Conservation (phyloP, 202 grass and related monocot species). For the Thinopyrum obtusiflorum region DNA sequence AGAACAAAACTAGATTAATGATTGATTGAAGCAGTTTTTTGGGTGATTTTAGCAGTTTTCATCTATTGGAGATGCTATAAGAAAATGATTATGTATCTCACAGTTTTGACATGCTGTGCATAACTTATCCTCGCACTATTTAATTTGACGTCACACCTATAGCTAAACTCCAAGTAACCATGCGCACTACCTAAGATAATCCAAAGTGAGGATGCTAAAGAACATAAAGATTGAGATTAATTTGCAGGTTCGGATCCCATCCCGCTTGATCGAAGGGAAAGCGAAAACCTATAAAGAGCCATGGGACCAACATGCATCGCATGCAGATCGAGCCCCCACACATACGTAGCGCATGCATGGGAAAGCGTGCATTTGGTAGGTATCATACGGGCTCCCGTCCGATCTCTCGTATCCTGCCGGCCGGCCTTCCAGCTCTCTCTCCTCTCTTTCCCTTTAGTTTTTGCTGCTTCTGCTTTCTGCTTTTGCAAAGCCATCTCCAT, state of each 20-base stretch:
- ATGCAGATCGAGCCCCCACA: slow-evolving; percentile 19
- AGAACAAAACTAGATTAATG: too few relatives aligned
- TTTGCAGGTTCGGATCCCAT: slow-evolving; percentile 45
- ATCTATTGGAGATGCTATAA: too few relatives aligned
- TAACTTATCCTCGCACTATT: too few relatives aligned
- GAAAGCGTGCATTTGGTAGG: slow-evolving; percentile 68
- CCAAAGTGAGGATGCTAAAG: slow-evolving; percentile 34
- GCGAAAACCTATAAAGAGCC: slow-evolving; percentile 18
- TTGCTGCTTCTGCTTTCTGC: slow-evolving; percentile 7
- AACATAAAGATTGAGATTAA: slow-evolving; percentile 12
- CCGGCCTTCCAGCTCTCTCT: not conserved
- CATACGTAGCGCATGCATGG: slow-evolving; percentile 31
- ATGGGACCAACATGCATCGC: slow-evolving; percentile 3
- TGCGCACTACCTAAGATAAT: not conserved
- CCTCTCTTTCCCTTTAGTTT: not conserved
- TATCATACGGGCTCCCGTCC: slow-evolving; percentile 35
- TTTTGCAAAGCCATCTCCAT: slow-evolving; percentile 18
- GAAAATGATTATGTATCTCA: too few relatives aligned
- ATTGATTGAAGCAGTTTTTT: too few relatives aligned
- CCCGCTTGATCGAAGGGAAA: slow-evolving; percentile 47
- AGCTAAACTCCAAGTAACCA: not conserved
- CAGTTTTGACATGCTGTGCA: too few relatives aligned
- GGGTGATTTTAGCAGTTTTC: too few relatives aligned
- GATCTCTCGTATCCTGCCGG: slow-evolving; percentile 30
- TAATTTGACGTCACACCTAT: not conserved